Base-by-base conservation (phyloP, 2,329 filamentous ascomycete genomes). In the Alternaria sp. region DNA sequence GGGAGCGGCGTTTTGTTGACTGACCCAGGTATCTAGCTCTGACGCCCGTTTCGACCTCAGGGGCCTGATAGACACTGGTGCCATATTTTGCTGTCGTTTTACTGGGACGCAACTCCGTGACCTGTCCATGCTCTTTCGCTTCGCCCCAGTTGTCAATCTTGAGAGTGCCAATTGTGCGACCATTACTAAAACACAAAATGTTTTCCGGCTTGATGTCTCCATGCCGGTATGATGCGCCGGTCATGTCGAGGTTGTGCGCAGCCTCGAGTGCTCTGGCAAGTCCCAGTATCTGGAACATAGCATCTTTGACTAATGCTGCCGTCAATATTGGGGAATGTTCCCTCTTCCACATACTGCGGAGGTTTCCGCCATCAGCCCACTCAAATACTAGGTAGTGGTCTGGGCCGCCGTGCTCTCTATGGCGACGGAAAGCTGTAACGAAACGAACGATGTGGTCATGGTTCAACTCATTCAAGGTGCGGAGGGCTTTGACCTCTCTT, bases 201-300 rank as follows among this genome's bases (percentile, higher is more conserved):
- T 82, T 81, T 7, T 75, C 75, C 0, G 80, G 76, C 15, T 81
- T 82, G 8, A 82, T 68, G 49, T 79, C 73, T 4, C 78, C 74
- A 45, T 80, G 75, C 5, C 77, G 67, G 5, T 65, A 68, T 1
- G 63, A 63, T 13, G 59, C 51, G 4, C 32, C 56, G 13, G 45
- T 57, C 4, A 3, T 4, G 21, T 21, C 4, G 21, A 21, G 21
- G 21, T 21, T 21, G 4, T 21, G 21, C 21, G 21, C 21, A 21
- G 4, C 21, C 21, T 3, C 21, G 4, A 21, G 21, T 21, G 21
- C 21, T 21, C 21, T 21, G 21, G 21, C 21, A 21, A 21, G 21
- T 21, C 21, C 21, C 21, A 21, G 21, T 21, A 21, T 21, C 21
- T 21, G 21, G 21, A 21, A 3, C 21, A 21, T 21, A 21, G 21